Base-by-base conservation (phyloP, 2,329 filamentous ascomycete genomes). In the Sodiomyces alkalinus region DNA sequence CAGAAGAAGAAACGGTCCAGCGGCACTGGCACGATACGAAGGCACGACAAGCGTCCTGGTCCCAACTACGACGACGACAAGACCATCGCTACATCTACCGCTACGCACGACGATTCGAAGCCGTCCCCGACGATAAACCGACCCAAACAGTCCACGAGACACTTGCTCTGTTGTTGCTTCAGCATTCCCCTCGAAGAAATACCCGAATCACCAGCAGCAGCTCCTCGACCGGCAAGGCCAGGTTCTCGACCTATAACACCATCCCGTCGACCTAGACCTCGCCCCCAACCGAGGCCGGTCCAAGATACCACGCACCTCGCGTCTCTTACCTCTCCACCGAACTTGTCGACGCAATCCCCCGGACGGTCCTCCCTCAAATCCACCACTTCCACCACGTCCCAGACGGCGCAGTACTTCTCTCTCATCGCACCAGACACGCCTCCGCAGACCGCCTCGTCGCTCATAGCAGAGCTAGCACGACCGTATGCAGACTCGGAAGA, bases 391-490 rank as follows among this genome's bases (percentile, higher is more conserved):
- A 42, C 38, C 4, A 31, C 41, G 12, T 53, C 52, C 2, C 41
- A 49, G 18, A 56, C 58, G 0, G 52, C 51, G 3, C 53, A 60
- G 22, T 58, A 76, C 22, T 56, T 81, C 2, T 67, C 70, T 4
- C 64, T 83, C 34, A 85, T 94, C 22, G 83, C 82, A 0, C 49
- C 64, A 7, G 55, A 63, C 2, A 59, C 82, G 4, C 65, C 75
- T 3, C 74, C 80, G 2, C 60, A 77, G 40, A 79, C 73, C 1
- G 64, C 80, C 0, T 77, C 82, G 0, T 56, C 63, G 5, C 62
- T 96, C 4, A 65, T 87, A 34, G 61, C 76, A 3, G 86, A 96
- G 50, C 63, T 96, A 7, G 70, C 62, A 53, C 47, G 90, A 68
- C 59, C 83, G 63, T 48, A 46, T 19, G 44, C 49, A 1, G 68